Evolutionary conservation across 306 rosid genomes (phyloP).

Genomic region (Vigna unguiculata): DNA sequence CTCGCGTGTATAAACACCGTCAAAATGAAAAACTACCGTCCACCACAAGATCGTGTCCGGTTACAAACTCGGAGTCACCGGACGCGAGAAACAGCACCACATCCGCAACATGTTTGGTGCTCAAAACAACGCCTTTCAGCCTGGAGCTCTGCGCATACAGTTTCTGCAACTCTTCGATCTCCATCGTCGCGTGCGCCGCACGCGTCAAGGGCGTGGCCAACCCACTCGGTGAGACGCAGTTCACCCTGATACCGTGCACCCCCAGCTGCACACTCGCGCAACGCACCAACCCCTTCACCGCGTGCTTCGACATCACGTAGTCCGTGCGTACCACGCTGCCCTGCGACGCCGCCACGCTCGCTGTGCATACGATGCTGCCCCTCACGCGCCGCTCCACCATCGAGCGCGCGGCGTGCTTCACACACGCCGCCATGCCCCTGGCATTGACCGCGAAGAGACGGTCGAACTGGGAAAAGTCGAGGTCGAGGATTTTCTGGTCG

Average conservation of each 20-base stretch:
- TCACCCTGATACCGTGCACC: slow-evolving; percentile 60
- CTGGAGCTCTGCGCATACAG: background rate
- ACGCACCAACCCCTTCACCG: slow-evolving; percentile 61
- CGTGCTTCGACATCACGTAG: slow-evolving; percentile 71
- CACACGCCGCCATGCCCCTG: slow-evolving; percentile 57
- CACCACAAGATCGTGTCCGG: slow-evolving; percentile 56
- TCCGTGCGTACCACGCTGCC: background rate
- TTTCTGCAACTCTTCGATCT: slow-evolving; percentile 31
- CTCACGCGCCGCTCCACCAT: slow-evolving; percentile 57
- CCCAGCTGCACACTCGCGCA: slow-evolving; percentile 40
- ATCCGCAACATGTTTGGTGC: slow-evolving; percentile 50
- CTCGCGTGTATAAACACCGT: background rate
- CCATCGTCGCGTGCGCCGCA: background rate
- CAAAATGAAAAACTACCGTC: slow-evolving; percentile 49
- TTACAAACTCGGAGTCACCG: slow-evolving; percentile 55
- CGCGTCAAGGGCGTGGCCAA: slow-evolving; percentile 49
- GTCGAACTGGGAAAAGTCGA: slow-evolving; percentile 50
- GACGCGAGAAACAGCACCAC: slow-evolving; percentile 62
- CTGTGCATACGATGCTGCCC: slow-evolving; percentile 70
- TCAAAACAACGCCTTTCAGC: slow-evolving; percentile 56
- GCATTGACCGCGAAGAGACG: slow-evolving; percentile 49
- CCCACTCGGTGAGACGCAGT: slow-evolving; percentile 60
- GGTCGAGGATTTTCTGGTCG: slow-evolving; percentile 50
- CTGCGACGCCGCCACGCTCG: slow-evolving; percentile 40
- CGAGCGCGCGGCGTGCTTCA: slow-evolving; percentile 63